Evolutionary conservation across 495 filamentous ascomycete genomes (phyloP).

Genomic region (Niebla homalea): DNA sequence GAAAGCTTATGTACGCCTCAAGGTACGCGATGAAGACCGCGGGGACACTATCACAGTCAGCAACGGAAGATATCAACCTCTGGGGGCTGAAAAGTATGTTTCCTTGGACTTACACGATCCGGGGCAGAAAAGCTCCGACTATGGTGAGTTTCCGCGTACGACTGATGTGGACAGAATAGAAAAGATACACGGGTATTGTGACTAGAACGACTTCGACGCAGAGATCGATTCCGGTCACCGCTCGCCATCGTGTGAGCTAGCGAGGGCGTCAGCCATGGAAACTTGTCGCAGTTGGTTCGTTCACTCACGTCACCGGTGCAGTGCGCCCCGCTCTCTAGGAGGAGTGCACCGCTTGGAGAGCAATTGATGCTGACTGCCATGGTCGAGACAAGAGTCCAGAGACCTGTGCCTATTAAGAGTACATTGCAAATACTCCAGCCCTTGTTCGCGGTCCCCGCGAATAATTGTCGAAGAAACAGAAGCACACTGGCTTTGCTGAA

Average conservation of each 20-base stretch:
- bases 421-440: not conserved
- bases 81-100: not conserved
- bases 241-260: conserved; percentile 2
- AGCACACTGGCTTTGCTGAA: not conserved
- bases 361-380: not conserved
- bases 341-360: conserved; percentile 1
- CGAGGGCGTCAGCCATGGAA: not conserved
- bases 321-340: not conserved
- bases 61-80: not conserved
- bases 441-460: conserved; percentile 1
- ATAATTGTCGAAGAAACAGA: conserved; percentile 3
- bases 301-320: conserved; percentile 1
- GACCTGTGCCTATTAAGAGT: not conserved
- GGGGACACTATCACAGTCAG: conserved; percentile 1
- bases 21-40: conserved; percentile 2
- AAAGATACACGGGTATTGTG: not conserved
- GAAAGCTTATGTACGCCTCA: conserved; percentile 1
- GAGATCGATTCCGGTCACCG: not conserved
- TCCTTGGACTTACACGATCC: not conserved
- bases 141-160: not conserved
- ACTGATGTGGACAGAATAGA: conserved; percentile 3
- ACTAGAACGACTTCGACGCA: not conserved
- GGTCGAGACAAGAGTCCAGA: conserved; percentile 1
- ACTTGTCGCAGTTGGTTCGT: not conserved
- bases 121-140: not conserved